Evolutionary conservation across 805 yeast species (phyloP).

Genomic region (Jamesozyma spencerorum): DNA sequence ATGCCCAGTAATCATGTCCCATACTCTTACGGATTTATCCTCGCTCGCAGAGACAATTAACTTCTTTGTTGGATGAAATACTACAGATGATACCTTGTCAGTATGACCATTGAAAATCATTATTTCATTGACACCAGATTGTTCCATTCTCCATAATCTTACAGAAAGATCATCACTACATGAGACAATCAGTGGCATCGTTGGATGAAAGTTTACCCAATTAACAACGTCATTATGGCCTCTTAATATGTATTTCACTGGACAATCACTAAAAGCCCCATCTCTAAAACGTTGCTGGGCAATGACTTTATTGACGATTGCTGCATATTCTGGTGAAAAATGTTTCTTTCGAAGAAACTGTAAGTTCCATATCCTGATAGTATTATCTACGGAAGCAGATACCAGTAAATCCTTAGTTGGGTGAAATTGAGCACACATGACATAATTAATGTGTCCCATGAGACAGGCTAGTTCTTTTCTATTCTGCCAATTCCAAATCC

Average conservation of each 20-base stretch:
- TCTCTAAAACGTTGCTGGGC: slow-evolving; percentile 65
- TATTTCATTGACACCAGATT: slow-evolving; percentile 97
- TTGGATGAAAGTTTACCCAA: slow-evolving; percentile 97
- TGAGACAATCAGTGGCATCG: slow-evolving; percentile 84
- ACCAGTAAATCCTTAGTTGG: slow-evolving; percentile 90
- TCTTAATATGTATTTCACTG: slow-evolving; percentile 88
- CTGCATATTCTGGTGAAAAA: slow-evolving; percentile 57
- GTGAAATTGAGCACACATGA: slow-evolving; percentile 96
- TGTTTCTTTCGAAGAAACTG: slow-evolving; percentile 89
- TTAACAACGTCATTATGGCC: slow-evolving; percentile 98
- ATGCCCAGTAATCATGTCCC: slow-evolving; percentile 90
- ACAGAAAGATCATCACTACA: slow-evolving; percentile 94
- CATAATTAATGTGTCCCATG: slow-evolving; percentile 97
- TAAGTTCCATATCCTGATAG: slow-evolving; percentile 98
- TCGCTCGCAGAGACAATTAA: slow-evolving; percentile 87
- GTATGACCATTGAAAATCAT: slow-evolving; percentile 98
- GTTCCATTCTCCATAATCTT: slow-evolving; percentile 94
- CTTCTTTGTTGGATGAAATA: slow-evolving; percentile 90
- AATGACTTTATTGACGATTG: slow-evolving; percentile 40
- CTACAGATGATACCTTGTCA: slow-evolving; percentile 76
- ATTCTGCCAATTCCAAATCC: slow-evolving; percentile 99
- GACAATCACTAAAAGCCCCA: slow-evolving; percentile 92
- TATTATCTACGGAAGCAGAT: slow-evolving; percentile 91
- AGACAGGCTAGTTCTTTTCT: slow-evolving; percentile 93
- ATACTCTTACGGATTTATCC: slow-evolving; percentile 92